Conservation (phyloP, 352 stramenopile species). For the Albugo laibachii region DNA sequence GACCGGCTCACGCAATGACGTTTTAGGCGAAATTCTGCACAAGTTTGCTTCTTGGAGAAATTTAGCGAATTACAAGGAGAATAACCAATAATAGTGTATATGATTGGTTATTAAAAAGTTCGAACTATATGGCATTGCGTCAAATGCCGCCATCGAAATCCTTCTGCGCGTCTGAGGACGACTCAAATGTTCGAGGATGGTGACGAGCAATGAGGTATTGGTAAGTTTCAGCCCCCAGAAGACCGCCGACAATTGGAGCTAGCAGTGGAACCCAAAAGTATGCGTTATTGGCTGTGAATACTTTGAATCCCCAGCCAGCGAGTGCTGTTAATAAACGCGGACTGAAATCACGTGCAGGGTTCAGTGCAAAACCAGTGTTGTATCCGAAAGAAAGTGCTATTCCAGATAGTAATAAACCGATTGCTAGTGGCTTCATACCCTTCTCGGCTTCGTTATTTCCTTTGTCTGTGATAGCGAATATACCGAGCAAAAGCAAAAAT, state of each 20-base stretch:
- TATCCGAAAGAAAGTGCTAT: slow-evolving; percentile 61
- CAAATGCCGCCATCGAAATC: no score
- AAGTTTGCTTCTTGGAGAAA: no score
- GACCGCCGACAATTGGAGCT: slow-evolving; percentile 16
- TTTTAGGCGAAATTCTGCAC: no score
- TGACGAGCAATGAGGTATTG: slow-evolving; percentile 21
- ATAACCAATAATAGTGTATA: no score
- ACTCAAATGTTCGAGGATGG: slow-evolving; percentile 13
- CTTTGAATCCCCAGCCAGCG: slow-evolving; percentile 19
- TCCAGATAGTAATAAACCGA: slow-evolving; percentile 46
- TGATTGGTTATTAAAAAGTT: no score
- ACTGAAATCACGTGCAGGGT: slow-evolving; percentile 45
- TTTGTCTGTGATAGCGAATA: slow-evolving; percentile 48
- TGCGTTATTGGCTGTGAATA: slow-evolving; percentile 21
- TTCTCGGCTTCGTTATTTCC: slow-evolving; percentile 19
- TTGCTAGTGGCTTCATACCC: slow-evolving; percentile 44
- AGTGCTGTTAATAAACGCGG: slow-evolving; percentile 21
- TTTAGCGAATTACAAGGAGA: no score
- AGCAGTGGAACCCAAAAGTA: slow-evolving; percentile 42
- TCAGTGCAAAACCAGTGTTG: slow-evolving; percentile 64
- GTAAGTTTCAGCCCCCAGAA: slow-evolving; percentile 19
- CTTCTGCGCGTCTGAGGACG: not conserved
- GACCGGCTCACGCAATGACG: no score
- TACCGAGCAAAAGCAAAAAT: slow-evolving; percentile 31
- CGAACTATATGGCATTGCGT: no score